These are phyloP conservation scores for Dichotomopilus funicola DNA, from an alignment of 2,329 filamentous ascomycete genomes.

Conservation along the genomic window DNA sequence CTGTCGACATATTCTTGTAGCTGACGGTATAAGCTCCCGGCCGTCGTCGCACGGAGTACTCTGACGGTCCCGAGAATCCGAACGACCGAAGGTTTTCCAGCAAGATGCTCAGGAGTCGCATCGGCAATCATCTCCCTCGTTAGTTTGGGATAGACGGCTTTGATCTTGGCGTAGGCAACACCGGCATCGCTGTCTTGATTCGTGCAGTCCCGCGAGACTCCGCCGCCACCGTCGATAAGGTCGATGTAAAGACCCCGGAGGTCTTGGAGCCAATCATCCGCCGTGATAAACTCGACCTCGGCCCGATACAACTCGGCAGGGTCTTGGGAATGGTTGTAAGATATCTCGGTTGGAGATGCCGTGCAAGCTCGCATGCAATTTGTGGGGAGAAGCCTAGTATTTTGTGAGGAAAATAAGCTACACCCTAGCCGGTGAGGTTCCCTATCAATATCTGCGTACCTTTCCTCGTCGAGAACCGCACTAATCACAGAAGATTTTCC, in stretches of 20 bases:
- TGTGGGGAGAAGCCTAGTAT: slow-evolving; percentile 30
- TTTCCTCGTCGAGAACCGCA: slow-evolving; percentile 53
- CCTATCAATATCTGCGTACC: slow-evolving; percentile 21
- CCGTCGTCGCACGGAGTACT: slow-evolving; percentile 33
- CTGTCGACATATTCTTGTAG: slow-evolving; percentile 51
- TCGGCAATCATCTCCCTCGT: slow-evolving; percentile 36
- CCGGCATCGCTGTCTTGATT: slow-evolving; percentile 35
- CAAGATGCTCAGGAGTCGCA: slow-evolving; percentile 35
- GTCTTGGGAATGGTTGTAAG: slow-evolving; percentile 43
- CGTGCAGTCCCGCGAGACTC: slow-evolving; percentile 27
- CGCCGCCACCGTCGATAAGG: slow-evolving; percentile 37
- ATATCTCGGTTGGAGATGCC: slow-evolving; percentile 53
- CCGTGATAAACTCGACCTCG: slow-evolving; percentile 50
- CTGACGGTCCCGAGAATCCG: slow-evolving; percentile 42
- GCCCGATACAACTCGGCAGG: slow-evolving; percentile 33
- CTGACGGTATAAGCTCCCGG: slow-evolving; percentile 38
- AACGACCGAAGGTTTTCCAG: slow-evolving; percentile 35
- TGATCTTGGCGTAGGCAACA: slow-evolving; percentile 37
- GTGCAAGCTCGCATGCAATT: slow-evolving; percentile 55
- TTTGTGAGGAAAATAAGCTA: slow-evolving; percentile 21
- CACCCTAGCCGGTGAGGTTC: too few relatives aligned
- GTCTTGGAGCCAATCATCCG: slow-evolving; percentile 47
- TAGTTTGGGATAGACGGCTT: slow-evolving; percentile 35
- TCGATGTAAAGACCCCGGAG: slow-evolving; percentile 43
- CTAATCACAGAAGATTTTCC: slow-evolving; percentile 59